Base-by-base conservation (phyloP, 2,329 filamentous ascomycete species). In the Apiospora marii region DNA sequence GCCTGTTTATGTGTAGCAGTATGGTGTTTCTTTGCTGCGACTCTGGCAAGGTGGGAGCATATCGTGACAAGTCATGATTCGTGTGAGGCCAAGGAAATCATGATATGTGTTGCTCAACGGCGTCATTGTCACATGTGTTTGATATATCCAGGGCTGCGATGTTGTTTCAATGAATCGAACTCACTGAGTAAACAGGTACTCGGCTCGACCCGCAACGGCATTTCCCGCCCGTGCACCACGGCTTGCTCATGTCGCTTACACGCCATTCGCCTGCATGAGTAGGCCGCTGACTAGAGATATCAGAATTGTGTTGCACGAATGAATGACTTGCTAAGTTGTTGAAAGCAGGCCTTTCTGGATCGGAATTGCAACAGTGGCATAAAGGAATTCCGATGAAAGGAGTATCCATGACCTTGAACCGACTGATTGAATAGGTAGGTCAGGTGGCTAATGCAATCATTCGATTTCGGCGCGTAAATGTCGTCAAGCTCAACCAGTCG, bases 201-300 rank as follows among this genome's bases (percentile, higher is more conserved):
- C 53, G 53, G 53, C 53, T 61, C 53, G 53, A 61, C 58, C 58
- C 58, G 58, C 58, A 64, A 4, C 58, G 58, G 58, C 19, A 41
- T n/a, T 41, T 30, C 58, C 34, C 34, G 58, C 19, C 22, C 58
- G 22, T 19, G 41, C 30, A 22, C 58, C 16, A 7, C 44, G 44
- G 58, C 10, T n/a, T 13, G 34, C n/a, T n/a, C 34, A 64, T 41
- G 58, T 16, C 30, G 53, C 34, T 64, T 37, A 41, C 58, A 64
- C 58, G 30, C 58, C 30, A 41, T 64, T 22, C 22, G 58, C 34
- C 58, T 64, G 58, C 34, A 37, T 12, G 58, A 64, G 34, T 7
- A 64, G 34, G 34, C 58, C 34, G 34, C 37, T 64, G 58, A 6
- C 58, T 64, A 64, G 19, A 22, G 12, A 41, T 41, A 41, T 41